Evolutionary conservation across 2,329 filamentous ascomycete genomes (phyloP), one percentile per base, ranked within the genome.

Genomic region (Magnaporthiopsis poae): DNA sequence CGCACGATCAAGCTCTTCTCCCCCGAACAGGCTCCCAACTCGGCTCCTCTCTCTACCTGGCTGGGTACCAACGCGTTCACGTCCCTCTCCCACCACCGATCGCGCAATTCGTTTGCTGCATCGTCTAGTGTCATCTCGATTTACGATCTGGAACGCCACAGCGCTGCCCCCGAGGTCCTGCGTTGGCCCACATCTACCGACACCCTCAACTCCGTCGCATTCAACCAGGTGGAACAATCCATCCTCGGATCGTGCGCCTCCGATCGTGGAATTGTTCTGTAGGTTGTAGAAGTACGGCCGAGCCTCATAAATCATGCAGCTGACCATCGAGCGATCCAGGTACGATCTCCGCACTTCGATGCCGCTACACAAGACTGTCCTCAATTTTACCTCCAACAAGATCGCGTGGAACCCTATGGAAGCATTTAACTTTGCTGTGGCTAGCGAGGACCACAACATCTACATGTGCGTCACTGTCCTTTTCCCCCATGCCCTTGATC

Each of bases 201-300:
- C 77, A 98, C 95, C 4, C 95, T 98, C 77, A 96, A 87, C 61
- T 85, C 90, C 15, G 85, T 97, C 67, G 85, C 90, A 60, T 96
- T 98, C 81, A 99, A 98, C 79, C 90, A 96, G 75, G 90, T 91
- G 56, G 95, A 99, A 80, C 96, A 94, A 0, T 96, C 91, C 0
- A 86, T 99, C 61, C 81, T 99, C 36, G 95, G 88, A 9, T 95
- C 92, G 0, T 89, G 90, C 68, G 92, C 90, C 52, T 90, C 88
- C 12, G 95, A 99, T 75, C 87, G 94, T 69, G 91, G 90, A 35
- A 80, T 99, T 68, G 88, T 97, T 60, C 84, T 99, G 64, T 65
- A 61, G 35, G 64, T 36, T 7, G 18, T 21, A 25, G 9, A 9
- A 64, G 25, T n/a, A 31, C 39, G 25, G 27, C 13, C 2, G 21